phyloP scores from a whole-genome alignment of 768 basidiomycete genomes.

The Pleurotus giganteus region DNA sequence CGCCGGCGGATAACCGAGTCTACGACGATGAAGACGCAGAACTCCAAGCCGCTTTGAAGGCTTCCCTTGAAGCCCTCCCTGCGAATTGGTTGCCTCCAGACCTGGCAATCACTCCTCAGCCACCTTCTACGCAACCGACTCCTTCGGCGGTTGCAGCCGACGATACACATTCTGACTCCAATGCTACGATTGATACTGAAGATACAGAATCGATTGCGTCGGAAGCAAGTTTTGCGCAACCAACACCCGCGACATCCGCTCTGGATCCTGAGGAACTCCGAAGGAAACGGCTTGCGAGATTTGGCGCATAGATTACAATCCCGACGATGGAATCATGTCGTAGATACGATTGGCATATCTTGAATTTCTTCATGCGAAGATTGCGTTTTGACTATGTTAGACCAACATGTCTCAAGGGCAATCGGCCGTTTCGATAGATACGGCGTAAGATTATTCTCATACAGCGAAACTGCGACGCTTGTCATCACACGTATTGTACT shows the following conservation, averaged over 20 bases:
- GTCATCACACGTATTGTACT: neutral
- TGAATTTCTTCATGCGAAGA: neutral
- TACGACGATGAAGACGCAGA: slow-evolving; percentile 89
- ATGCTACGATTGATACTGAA: slow-evolving; percentile 17
- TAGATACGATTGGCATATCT: neutral
- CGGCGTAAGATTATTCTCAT: neutral
- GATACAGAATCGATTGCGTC: slow-evolving; percentile 37
- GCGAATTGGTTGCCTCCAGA: slow-evolving; percentile 44
- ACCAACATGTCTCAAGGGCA: no score
- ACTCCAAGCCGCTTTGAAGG: slow-evolving; percentile 83
- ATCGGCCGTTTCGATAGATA: no score
- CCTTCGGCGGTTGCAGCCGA: neutral
- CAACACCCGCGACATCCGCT: slow-evolving; percentile 28
- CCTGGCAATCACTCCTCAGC: slow-evolving; percentile 10
- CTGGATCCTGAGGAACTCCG: slow-evolving; percentile 67
- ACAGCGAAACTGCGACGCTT: neutral
- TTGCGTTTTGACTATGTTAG: neutral
- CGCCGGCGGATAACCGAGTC: slow-evolving; percentile 34
- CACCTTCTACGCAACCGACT: neutral
- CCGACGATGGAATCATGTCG: neutral
- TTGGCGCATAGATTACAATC: slow-evolving; percentile 41
- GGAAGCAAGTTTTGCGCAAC: slow-evolving; percentile 28
- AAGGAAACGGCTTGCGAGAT: slow-evolving; percentile 58
- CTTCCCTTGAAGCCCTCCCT: slow-evolving; percentile 70
- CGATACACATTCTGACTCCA: neutral